Conservation (phyloP, 225 moss, liverwort and hornwort species). For the Takakia lepidozioides region DNA sequence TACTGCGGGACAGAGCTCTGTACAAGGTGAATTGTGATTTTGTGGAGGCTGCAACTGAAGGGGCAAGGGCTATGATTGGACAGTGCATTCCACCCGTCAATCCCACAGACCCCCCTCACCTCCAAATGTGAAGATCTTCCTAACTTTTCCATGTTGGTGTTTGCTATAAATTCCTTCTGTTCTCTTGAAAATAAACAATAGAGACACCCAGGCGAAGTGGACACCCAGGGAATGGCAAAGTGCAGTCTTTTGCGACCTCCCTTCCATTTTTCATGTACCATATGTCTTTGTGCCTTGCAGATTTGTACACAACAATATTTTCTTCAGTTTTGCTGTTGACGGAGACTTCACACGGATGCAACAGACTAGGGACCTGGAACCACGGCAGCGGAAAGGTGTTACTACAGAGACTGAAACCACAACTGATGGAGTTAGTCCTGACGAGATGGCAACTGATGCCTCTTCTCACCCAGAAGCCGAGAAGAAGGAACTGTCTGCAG, state of each 20-base stretch:
- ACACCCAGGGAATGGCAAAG: too few species aligned
- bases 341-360: slow-evolving; percentile 92
- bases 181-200: too few species aligned
- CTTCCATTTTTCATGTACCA: not conserved
- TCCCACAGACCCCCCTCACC: slow-evolving; percentile 92
- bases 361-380: slow-evolving; percentile 56
- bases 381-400: slow-evolving; percentile 23
- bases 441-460: not conserved
- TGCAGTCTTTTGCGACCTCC: too few species aligned
- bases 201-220: too few species aligned
- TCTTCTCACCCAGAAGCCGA: not conserved
- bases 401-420: slow-evolving; percentile 12
- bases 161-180: too few species aligned
- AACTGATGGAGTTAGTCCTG: slow-evolving; percentile 30
- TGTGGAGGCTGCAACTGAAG: slow-evolving; percentile 94
- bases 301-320: slow-evolving; percentile 97
- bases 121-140: slow-evolving; percentile 79
- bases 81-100: slow-evolving; percentile 94
- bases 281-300: slow-evolving; percentile 37
- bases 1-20: slow-evolving; percentile 90
- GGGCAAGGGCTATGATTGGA: slow-evolving; percentile 90
- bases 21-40: slow-evolving; percentile 97
- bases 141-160: too few species aligned
- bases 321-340: slow-evolving; percentile 98
- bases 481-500: too few species aligned